A percentile compares a stretch with the other conserved stretches of the same genome.
Evolutionary conservation across 805 yeast species (phyloP).

Genomic region (Yamadazyma sp.): DNA sequence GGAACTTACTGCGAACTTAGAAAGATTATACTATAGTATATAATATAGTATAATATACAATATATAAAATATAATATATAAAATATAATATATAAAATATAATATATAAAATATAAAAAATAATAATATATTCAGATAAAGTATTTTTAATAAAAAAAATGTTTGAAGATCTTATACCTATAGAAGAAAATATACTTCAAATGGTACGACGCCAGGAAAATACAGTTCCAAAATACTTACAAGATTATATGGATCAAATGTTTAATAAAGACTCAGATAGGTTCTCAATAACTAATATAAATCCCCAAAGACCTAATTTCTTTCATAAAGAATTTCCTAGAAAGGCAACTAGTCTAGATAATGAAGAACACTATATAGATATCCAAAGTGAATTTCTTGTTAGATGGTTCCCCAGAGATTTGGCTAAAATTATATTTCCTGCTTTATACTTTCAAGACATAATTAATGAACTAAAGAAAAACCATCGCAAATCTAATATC

Average conservation of each 20-base stretch:
- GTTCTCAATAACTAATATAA: slow-evolving; percentile 11
- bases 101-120: too few species aligned
- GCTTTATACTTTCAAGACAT: slow-evolving; percentile 18
- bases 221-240: not conserved
- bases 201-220: slow-evolving; percentile 5
- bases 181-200: slow-evolving; percentile 16
- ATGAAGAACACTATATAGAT: slow-evolving; percentile 15
- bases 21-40: too few species aligned
- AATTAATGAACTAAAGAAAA: slow-evolving; percentile 11
- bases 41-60: too few species aligned
- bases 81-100: too few species aligned
- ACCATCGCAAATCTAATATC: slow-evolving; percentile 1
- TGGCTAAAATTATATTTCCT: slow-evolving; percentile 17
- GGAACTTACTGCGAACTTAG: too few species aligned
- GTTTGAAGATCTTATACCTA: slow-evolving; percentile 16
- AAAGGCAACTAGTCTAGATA: slow-evolving; percentile 18
- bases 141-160: slow-evolving; percentile 1
- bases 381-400: slow-evolving; percentile 16
- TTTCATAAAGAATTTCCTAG: slow-evolving; percentile 18
- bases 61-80: too few species aligned
- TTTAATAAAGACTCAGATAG: slow-evolving; percentile 2
- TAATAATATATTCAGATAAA: too few species aligned
- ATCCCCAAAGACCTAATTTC: slow-evolving; percentile 12
- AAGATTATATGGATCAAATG: slow-evolving; percentile 3
- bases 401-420: slow-evolving; percentile 18